These are phyloP conservation scores for Hydrangea macrophylla DNA, from an alignment of 148 eudicot genomes.

Conservation along the genomic window DNA sequence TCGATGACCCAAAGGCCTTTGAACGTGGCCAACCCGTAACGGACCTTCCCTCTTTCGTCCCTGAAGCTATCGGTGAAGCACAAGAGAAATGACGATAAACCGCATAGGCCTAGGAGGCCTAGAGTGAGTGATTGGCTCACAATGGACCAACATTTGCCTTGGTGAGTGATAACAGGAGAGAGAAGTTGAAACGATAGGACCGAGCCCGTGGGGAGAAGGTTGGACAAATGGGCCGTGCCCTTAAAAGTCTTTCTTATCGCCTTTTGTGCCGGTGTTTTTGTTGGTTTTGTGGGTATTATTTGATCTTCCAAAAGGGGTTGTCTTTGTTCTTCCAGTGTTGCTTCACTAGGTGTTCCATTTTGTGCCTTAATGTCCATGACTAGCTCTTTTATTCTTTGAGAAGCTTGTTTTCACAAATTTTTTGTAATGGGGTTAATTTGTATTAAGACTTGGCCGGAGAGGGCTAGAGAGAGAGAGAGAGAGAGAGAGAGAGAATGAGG, in stretches of 20 bases:
- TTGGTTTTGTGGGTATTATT: conserved; percentile 15
- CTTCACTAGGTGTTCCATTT: neutral
- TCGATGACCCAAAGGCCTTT: conserved; percentile 64
- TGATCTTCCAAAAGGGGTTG: conserved; percentile 37
- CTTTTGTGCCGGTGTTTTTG: conserved; percentile 47
- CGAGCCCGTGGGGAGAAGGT: conserved; percentile 76
- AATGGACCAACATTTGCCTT: conserved; percentile 42
- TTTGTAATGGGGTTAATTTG: neutral
- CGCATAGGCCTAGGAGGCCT: conserved; percentile 34
- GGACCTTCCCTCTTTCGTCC: conserved; percentile 64
- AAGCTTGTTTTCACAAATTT: neutral
- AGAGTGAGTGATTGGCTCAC: conserved; percentile 28
- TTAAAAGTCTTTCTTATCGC: conserved; percentile 57
- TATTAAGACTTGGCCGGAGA: neutral
- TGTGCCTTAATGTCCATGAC: conserved; percentile 17
- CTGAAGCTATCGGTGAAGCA: conserved; percentile 68
- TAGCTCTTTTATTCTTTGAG: neutral
- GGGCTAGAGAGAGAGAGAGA: neutral
- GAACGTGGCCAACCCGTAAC: conserved; percentile 67
- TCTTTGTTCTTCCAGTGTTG: conserved; percentile 27
- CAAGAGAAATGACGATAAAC: conserved; percentile 44
- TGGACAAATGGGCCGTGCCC: conserved; percentile 45
- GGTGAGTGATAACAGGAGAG: conserved; percentile 54
- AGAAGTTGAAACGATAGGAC: conserved; percentile 64
- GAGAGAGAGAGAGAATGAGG: neutral